Base-by-base conservation (phyloP, 2,329 filamentous ascomycete genomes). In the Purpureocillium lavendulum region DNA sequence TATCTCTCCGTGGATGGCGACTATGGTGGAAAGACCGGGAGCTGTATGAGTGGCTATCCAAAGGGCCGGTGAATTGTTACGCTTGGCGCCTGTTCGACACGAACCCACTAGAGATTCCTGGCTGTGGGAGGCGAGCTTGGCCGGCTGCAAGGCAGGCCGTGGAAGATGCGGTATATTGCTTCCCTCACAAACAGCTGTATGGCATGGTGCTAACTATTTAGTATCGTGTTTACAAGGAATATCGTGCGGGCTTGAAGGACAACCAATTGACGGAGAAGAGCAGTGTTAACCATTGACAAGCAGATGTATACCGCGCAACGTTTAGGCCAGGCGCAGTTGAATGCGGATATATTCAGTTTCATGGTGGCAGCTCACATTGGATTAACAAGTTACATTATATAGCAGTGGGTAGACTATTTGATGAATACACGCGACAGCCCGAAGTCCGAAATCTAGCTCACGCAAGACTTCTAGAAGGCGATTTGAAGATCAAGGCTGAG, bases 31-130 rank as follows among this genome's bases (percentile, higher is more conserved):
- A 40, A 10, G 53, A 56, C 33, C 40, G 39, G n/a, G 43, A 48
- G 18, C 35, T 53, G 14, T 51, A 51, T 45, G 47, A 40, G 8
- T 52, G 46, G 47, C 43, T 55, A 1, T 44, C 49, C 2, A 45
- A 48, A 11, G 52, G 53, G 7, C 52, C 51, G 7, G 45, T 51
- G 43, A 54, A 51, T 29, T 48, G 46, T 33, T 45, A 50, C 26
- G 44, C 50, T 9, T 57, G 49, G 48, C 45, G 51, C 1, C 32
- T 55, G 5, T 56, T 55, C 17, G 50, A 54, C 11, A 55, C 53
- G 8, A 56, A 56, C 33, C 50, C 51, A 2, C 17, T 33, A 10
- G 36, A 40, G 3, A 38, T 53, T 14, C 49, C 51, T 9, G 52
- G 54, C 13, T 55, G 49, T 26, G 49, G 53, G 3, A 45, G 51